A percentile compares a stretch with the other conserved stretches of the same genome.
Evolutionary conservation across 208 protist genomes (phyloP).

Genomic region (Wallacemonas sp.): DNA sequence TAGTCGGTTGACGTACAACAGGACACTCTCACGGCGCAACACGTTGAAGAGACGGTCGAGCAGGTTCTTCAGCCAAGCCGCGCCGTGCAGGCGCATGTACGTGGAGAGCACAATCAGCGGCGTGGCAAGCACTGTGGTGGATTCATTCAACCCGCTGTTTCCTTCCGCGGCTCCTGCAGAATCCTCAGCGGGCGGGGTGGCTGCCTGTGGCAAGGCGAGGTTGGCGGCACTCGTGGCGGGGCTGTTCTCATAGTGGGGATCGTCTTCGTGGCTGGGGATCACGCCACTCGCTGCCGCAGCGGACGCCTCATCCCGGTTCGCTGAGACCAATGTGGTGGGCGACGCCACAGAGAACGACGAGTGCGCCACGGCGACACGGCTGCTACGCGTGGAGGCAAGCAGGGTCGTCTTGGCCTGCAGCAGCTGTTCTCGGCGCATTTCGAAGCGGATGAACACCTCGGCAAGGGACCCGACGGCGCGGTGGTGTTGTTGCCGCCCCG

Average conservation of each 20-base stretch:
- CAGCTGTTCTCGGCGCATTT: constrained; percentile 22
- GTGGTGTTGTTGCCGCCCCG: constrained; percentile 33
- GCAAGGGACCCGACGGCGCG: constrained; percentile 32
- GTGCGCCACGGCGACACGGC: not conserved
- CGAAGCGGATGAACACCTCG: constrained; percentile 50
- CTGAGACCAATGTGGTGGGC: not conserved
- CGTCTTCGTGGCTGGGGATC: too few species aligned
- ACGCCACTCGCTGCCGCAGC: too few species aligned
- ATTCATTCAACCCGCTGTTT: too few species aligned
- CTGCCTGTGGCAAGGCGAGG: too few species aligned
- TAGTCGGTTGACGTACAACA: constrained; percentile 83
- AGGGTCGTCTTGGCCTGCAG: constrained; percentile 9
- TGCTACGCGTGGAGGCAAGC: not conserved
- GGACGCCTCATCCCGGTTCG: too few species aligned
- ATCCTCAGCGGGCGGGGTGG: too few species aligned
- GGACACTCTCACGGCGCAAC: constrained; percentile 70
- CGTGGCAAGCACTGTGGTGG: constrained; percentile 46
- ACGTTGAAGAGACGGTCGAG: constrained; percentile 73
- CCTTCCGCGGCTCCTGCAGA: too few species aligned
- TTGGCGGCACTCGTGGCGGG: too few species aligned
- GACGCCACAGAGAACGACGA: constrained; percentile 4
- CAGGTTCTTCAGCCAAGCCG: constrained; percentile 75
- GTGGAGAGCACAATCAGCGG: constrained; percentile 73
- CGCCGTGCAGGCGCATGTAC: constrained; percentile 85
- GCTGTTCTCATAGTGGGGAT: too few species aligned